phyloP scores from a whole-genome alignment of 768 basidiomycete genomes.

The Mycena belliarum region DNA sequence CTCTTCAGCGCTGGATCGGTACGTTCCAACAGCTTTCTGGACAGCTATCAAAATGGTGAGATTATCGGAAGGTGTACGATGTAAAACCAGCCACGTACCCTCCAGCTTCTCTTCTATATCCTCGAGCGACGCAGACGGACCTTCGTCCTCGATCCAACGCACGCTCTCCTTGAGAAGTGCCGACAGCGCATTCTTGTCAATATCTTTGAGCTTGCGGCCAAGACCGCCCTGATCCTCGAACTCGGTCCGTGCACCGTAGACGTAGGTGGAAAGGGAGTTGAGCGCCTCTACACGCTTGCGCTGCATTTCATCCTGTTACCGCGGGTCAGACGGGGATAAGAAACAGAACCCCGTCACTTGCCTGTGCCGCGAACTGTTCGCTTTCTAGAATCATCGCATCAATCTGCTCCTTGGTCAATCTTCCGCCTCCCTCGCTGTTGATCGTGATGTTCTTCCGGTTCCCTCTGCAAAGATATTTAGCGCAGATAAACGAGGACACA shows the following conservation, averaged over 20 bases:
- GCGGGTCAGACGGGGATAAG: conserved; percentile 47
- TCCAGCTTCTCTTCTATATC: conserved; percentile 79
- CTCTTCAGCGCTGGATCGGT: conserved; percentile 21
- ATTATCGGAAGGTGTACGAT: background rate
- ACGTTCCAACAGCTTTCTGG: conserved; percentile 40
- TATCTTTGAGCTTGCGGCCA: conserved; percentile 61
- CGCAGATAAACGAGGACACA: background rate
- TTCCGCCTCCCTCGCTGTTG: conserved; percentile 66
- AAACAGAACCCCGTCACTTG: conserved; percentile 35
- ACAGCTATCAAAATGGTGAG: conserved; percentile 32
- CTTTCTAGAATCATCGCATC: conserved; percentile 56
- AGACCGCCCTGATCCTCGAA: conserved; percentile 72
- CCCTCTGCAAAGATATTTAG: conserved; percentile 40
- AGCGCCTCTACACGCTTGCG: conserved; percentile 63
- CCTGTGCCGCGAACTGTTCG: conserved; percentile 40
- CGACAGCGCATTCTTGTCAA: conserved; percentile 62
- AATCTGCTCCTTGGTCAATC: conserved; percentile 55
- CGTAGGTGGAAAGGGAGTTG: conserved; percentile 58
- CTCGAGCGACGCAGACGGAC: conserved; percentile 61
- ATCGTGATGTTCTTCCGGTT: conserved; percentile 81
- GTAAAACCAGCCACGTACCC: conserved; percentile 32
- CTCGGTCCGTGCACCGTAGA: conserved; percentile 71
- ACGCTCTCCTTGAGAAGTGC: conserved; percentile 65
- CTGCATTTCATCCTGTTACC: conserved; percentile 38
- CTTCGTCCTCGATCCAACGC: conserved; percentile 77